phyloP scores from a whole-genome alignment of 768 basidiomycete genomes.

The Gymnopilus junonius region DNA sequence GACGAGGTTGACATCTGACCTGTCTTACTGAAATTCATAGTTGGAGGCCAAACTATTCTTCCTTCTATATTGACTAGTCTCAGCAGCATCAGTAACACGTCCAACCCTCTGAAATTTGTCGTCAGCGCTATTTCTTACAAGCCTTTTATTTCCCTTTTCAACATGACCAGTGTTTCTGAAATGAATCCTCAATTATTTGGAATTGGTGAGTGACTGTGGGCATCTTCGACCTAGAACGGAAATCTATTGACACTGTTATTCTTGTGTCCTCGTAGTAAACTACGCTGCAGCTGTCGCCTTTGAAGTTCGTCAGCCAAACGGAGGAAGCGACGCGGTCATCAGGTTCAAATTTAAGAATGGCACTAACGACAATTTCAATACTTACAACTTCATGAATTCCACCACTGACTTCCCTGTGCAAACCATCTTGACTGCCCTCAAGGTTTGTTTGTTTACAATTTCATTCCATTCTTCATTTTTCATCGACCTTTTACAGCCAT shows the following conservation, averaged over 20 bases:
- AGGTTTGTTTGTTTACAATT: slow-evolving; percentile 30
- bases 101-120: slow-evolving; percentile 58
- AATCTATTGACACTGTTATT: background rate
- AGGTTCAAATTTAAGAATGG: slow-evolving; percentile 77
- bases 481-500: slow-evolving; percentile 38
- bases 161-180: slow-evolving; percentile 68
- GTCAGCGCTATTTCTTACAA: slow-evolving; percentile 74
- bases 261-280: slow-evolving; percentile 46
- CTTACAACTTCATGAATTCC: slow-evolving; percentile 49
- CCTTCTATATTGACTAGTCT: slow-evolving; percentile 63
- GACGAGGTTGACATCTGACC: background rate
- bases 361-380: slow-evolving; percentile 51
- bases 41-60: slow-evolving; percentile 70
- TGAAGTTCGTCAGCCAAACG: slow-evolving; percentile 57
- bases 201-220: slow-evolving; percentile 46
- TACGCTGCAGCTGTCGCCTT: slow-evolving; percentile 62
- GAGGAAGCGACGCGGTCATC: slow-evolving; percentile 52
- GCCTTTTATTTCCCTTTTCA: slow-evolving; percentile 78
- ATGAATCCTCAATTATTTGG: slow-evolving; percentile 56
- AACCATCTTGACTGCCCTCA: slow-evolving; percentile 46
- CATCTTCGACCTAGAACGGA: background rate
- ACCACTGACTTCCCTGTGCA: slow-evolving; percentile 55
- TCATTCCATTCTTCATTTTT: background rate
- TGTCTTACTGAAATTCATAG: slow-evolving; percentile 40
- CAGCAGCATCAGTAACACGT: slow-evolving; percentile 48